Conservation (phyloP, 2,329 filamentous ascomycete genomes). For the Exophiala xenobiotica region DNA sequence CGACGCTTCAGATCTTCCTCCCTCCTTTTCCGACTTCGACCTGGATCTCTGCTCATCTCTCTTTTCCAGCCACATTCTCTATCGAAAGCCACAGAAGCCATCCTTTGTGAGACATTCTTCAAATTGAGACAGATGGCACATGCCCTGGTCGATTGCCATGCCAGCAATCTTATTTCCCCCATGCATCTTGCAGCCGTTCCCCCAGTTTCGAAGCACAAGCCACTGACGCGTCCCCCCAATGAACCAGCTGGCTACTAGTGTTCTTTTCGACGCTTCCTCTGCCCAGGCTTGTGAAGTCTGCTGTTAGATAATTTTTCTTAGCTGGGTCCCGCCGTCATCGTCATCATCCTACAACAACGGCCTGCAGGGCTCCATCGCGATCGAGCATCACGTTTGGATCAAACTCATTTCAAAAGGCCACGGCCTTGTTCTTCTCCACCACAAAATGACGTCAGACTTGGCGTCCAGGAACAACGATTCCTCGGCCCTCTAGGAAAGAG, state of each 20-base stretch:
- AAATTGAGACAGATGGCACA: too few species aligned
- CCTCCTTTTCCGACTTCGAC: too few species aligned
- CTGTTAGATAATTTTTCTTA: too few species aligned
- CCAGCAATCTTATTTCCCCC: too few species aligned
- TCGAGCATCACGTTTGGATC: background rate
- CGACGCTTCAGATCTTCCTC: too few species aligned
- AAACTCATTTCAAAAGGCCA: background rate
- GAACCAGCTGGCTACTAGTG: background rate
- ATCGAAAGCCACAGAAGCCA: too few species aligned
- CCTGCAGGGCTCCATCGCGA: constrained; percentile 1
- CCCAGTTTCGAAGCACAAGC: constrained; percentile 7
- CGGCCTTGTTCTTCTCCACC: background rate
- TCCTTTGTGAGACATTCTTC: too few species aligned
- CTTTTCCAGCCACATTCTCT: too few species aligned
- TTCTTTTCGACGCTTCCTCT: background rate
- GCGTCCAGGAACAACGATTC: background rate
- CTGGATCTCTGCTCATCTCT: too few species aligned
- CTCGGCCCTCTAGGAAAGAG: background rate
- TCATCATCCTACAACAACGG: background rate
- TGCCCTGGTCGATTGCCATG: too few species aligned
- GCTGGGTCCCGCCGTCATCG: constrained; percentile 1
- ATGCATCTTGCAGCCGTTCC: background rate
- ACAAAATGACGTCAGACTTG: constrained; percentile 8
- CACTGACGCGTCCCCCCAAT: constrained; percentile 1
- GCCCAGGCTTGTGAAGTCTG: too few species aligned